Percentiles rank a stretch among this genome's conserved stretches.
Conservation (phyloP, 768 basidiomycete species). For the Lyophyllum semitale region DNA sequence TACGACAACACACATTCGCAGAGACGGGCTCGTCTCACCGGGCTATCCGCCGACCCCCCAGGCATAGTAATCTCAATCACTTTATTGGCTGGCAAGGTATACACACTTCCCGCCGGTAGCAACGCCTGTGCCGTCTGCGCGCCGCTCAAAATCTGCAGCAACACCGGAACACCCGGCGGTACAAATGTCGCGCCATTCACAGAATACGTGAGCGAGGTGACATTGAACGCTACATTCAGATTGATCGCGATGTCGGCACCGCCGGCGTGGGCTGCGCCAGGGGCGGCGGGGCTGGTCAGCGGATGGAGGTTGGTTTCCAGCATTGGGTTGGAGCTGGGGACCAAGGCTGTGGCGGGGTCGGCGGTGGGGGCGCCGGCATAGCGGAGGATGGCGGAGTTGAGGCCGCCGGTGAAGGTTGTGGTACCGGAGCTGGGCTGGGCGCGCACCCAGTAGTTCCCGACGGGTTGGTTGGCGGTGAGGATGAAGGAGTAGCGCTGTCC, state of each 20-base stretch:
- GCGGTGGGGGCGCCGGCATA: slow-evolving; percentile 27
- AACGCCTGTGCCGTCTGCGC: slow-evolving; percentile 46
- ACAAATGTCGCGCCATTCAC: slow-evolving; percentile 33
- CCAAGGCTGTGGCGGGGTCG: slow-evolving; percentile 30
- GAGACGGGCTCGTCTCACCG: slow-evolving; percentile 16
- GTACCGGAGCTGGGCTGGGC: slow-evolving; percentile 25
- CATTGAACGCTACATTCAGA: slow-evolving; percentile 20
- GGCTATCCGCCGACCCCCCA: slow-evolving; percentile 33
- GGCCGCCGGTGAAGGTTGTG: slow-evolving; percentile 32
- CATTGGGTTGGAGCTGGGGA: slow-evolving; percentile 22
- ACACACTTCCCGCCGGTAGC: slow-evolving; percentile 47
- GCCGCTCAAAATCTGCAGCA: slow-evolving; percentile 62
- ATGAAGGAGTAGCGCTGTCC: slow-evolving; percentile 38
- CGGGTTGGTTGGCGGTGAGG: slow-evolving; percentile 36
- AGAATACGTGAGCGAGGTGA: slow-evolving; percentile 15
- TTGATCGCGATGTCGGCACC: slow-evolving; percentile 25
- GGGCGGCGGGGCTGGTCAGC: slow-evolving; percentile 10
- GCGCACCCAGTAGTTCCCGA: slow-evolving; percentile 44
- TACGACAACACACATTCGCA: neutral
- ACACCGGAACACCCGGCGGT: slow-evolving; percentile 48
- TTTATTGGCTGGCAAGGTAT: slow-evolving; percentile 44
- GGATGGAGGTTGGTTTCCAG: slow-evolving; percentile 25
- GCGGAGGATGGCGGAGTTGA: slow-evolving; percentile 57
- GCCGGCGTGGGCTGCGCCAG: slow-evolving; percentile 14
- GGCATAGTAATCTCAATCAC: slow-evolving; percentile 46